phyloP scores from a whole-genome alignment of 768 basidiomycete genomes.

The Auriscalpium orientale region DNA sequence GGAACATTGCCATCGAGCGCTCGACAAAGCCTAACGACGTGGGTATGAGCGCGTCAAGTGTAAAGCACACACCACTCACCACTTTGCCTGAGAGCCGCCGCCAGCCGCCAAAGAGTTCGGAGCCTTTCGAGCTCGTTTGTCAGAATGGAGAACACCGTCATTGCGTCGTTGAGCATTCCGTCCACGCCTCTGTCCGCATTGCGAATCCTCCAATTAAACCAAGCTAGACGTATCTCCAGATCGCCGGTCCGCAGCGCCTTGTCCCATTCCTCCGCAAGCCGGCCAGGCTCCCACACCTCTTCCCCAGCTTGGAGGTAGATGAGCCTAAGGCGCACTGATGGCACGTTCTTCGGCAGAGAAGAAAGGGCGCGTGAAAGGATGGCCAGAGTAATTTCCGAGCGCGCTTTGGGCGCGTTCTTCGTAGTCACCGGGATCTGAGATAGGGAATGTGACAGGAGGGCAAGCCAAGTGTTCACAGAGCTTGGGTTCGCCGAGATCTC shows the following conservation, averaged over 20 bases:
- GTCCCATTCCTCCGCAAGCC: constrained; percentile 62
- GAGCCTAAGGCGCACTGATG: constrained; percentile 45
- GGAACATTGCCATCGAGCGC: constrained; percentile 69
- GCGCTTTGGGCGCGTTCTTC: constrained; percentile 60
- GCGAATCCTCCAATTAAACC: constrained; percentile 70
- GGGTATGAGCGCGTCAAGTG: background rate
- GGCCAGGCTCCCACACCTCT: constrained; percentile 56
- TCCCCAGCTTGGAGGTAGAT: constrained; percentile 67
- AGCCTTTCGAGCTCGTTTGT: constrained; percentile 43
- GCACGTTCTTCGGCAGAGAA: constrained; percentile 43
- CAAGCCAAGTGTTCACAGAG: constrained; percentile 52
- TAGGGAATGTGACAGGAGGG: constrained; percentile 54
- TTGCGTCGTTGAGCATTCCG: constrained; percentile 44
- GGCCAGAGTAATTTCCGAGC: constrained; percentile 64
- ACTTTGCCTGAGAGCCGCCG: constrained; percentile 54
- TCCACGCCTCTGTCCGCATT: constrained; percentile 40
- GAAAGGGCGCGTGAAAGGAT: constrained; percentile 58
- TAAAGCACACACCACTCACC: constrained; percentile 35
- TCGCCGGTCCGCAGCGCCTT: constrained; percentile 45
- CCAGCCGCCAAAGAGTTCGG: constrained; percentile 65
- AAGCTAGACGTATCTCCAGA: constrained; percentile 65
- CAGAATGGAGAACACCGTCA: constrained; percentile 38
- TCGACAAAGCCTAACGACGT: constrained; percentile 54
- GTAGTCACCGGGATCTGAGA: constrained; percentile 53
- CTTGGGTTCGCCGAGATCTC: constrained; percentile 43